Evolutionary conservation across 2,329 filamentous ascomycete genomes (phyloP).

Genomic region (Salinomyces thailandicus): DNA sequence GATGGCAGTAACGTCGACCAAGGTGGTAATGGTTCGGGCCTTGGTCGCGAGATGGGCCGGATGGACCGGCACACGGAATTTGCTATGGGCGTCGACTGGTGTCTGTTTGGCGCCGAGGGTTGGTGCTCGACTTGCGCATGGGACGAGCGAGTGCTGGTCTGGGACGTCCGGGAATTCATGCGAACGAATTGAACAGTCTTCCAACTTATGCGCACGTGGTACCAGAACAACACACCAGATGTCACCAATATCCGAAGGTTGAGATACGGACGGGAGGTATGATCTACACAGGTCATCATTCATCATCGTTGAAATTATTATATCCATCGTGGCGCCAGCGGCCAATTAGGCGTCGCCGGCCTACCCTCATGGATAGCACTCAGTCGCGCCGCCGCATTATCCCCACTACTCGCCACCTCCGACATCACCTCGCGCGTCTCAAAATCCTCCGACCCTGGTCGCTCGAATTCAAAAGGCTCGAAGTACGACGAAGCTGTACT

Average conservation of each 20-base stretch:
- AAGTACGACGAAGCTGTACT: constrained; percentile 4
- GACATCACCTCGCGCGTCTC: constrained; percentile 2
- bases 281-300: neutral
- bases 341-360: constrained; percentile 3
- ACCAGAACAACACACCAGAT: no score
- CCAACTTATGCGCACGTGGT: no score
- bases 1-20: constrained; percentile 54
- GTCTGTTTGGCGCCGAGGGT: constrained; percentile 84
- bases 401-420: neutral
- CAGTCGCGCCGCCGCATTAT: neutral
- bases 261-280: no score
- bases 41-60: constrained; percentile 57
- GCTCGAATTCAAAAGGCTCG: constrained; percentile 8
- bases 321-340: constrained; percentile 1
- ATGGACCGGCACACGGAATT: constrained; percentile 97
- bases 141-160: constrained; percentile 85
- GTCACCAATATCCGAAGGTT: no score
- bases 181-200: constrained; percentile 13
- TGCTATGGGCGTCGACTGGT: constrained; percentile 94
- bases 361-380: constrained; percentile 2
- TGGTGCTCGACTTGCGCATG: constrained; percentile 93
- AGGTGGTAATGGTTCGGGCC: constrained; percentile 23
- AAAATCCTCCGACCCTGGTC: constrained; percentile 2
- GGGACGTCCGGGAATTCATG: constrained; percentile 71
- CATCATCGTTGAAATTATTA: neutral